Evolutionary conservation across 2,329 filamentous ascomycete species (phyloP).

Genomic region (Zasmidium cellare): DNA sequence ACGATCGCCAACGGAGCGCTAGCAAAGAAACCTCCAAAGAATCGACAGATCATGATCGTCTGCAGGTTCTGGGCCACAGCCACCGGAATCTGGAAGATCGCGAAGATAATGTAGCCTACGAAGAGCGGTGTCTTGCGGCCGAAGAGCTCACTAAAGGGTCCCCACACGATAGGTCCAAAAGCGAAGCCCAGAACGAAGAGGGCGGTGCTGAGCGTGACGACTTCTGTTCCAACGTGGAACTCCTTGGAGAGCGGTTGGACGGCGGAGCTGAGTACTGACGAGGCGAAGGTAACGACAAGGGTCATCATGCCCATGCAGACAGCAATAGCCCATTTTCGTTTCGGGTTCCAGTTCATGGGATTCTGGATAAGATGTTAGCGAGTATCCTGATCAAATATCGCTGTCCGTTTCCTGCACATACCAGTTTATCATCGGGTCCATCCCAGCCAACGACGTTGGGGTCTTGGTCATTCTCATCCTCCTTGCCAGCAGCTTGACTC

Average conservation of each 20-base stretch:
- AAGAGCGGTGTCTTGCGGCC: slow-evolving; percentile 48
- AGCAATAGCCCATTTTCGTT: slow-evolving; percentile 28
- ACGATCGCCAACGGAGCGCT: slow-evolving; percentile 51
- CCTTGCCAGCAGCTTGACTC: slow-evolving; percentile 5
- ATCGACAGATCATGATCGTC: slow-evolving; percentile 56
- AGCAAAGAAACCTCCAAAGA: slow-evolving; percentile 57
- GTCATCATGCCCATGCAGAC: slow-evolving; percentile 26
- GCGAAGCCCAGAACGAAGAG: slow-evolving; percentile 27
- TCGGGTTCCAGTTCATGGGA: slow-evolving; percentile 21
- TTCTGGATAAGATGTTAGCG: slow-evolving; percentile 12
- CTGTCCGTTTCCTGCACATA: background rate
- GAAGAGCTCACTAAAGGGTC: slow-evolving; percentile 52
- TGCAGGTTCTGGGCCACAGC: slow-evolving; percentile 55
- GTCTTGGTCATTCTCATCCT: slow-evolving; percentile 19
- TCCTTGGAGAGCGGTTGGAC: slow-evolving; percentile 17
- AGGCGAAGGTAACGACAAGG: slow-evolving; percentile 56
- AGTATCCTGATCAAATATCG: background rate
- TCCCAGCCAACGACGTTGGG: slow-evolving; percentile 27
- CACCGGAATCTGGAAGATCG: slow-evolving; percentile 57
- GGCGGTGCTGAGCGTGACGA: slow-evolving; percentile 25
- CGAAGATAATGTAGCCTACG: slow-evolving; percentile 41
- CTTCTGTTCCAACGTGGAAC: slow-evolving; percentile 27
- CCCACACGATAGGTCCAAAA: slow-evolving; percentile 13
- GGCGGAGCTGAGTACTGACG: slow-evolving; percentile 27
- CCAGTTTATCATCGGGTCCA: slow-evolving; percentile 16